Evolutionary conservation across 306 rosid genomes (phyloP).

Genomic region (Senna tora): DNA sequence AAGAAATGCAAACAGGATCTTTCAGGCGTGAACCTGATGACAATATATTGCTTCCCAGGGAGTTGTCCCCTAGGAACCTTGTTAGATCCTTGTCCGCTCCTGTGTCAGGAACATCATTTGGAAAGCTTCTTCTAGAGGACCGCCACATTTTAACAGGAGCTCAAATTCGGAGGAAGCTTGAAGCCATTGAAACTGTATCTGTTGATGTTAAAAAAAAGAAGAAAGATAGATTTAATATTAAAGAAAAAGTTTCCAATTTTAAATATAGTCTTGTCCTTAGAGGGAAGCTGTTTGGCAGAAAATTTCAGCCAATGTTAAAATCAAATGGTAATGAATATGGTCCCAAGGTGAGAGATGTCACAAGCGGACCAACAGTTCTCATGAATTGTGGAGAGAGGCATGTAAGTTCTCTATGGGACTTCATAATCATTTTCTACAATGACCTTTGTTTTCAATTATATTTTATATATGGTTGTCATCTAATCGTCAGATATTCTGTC

Average conservation of each 20-base stretch:
- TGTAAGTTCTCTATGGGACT: slow-evolving; percentile 53
- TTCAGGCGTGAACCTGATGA: slow-evolving; percentile 73
- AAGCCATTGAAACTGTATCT: slow-evolving; percentile 63
- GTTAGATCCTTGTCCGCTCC: slow-evolving; percentile 94
- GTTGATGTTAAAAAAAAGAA: slow-evolving; percentile 55
- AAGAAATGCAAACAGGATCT: slow-evolving; percentile 69
- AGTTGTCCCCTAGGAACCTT: slow-evolving; percentile 83
- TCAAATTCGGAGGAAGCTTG: slow-evolving; percentile 88
- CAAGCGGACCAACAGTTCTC: slow-evolving; percentile 90
- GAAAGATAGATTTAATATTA: slow-evolving; percentile 81
- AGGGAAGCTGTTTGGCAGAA: slow-evolving; percentile 80
- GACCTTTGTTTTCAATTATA: slow-evolving; percentile 32
- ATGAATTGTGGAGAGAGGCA: slow-evolving; percentile 68
- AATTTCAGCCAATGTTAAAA: slow-evolving; percentile 62
- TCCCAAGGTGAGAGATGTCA: slow-evolving; percentile 60
- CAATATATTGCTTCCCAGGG: slow-evolving; percentile 53
- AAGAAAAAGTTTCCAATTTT: slow-evolving; percentile 83
- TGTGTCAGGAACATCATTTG: slow-evolving; percentile 93
- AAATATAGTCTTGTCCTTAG: slow-evolving; percentile 71
- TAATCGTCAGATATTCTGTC: slow-evolving; percentile 33
- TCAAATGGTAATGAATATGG: slow-evolving; percentile 50
- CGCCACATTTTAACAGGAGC: slow-evolving; percentile 87
- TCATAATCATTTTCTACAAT: neutral
- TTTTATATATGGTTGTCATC: slow-evolving; percentile 35
- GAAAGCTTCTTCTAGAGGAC: slow-evolving; percentile 98